Conservation (phyloP, 2,329 filamentous ascomycete species). For the Pyrenophora teres region DNA sequence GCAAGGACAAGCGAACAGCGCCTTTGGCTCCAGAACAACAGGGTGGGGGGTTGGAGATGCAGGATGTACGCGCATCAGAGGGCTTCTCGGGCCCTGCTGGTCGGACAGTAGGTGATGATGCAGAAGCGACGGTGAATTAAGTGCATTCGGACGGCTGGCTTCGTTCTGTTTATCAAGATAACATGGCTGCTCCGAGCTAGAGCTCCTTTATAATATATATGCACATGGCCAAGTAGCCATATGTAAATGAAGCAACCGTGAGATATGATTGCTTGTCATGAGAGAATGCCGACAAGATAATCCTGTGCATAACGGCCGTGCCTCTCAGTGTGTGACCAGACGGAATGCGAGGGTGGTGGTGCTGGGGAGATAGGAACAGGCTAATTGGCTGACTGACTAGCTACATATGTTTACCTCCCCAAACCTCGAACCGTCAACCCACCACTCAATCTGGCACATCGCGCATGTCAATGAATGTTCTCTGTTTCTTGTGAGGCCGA, state of each 20-base stretch:
- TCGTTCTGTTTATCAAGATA: slow-evolving; percentile 7
- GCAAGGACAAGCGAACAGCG: slow-evolving; percentile 58
- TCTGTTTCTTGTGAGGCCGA: slow-evolving; percentile 27
- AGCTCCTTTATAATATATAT: slow-evolving; percentile 1
- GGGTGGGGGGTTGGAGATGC: slow-evolving; percentile 71
- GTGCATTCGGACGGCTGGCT: background rate
- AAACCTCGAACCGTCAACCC: slow-evolving; percentile 34
- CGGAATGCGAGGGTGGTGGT: slow-evolving; percentile 40
- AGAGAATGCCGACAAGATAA: background rate
- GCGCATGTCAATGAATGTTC: slow-evolving; percentile 34
- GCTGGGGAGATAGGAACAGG: slow-evolving; percentile 38
- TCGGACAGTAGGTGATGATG: slow-evolving; percentile 23
- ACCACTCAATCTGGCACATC: slow-evolving; percentile 22
- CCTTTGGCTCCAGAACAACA: slow-evolving; percentile 58
- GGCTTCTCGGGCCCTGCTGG: slow-evolving; percentile 44
- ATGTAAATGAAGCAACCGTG: background rate
- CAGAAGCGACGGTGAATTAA: slow-evolving; percentile 18
- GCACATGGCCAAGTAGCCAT: background rate
- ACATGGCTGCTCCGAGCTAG: slow-evolving; percentile 5
- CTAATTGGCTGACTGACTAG: slow-evolving; percentile 46
- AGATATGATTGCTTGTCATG: background rate
- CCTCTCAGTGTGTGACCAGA: background rate
- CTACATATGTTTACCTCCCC: slow-evolving; percentile 44
- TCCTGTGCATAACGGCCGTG: background rate
- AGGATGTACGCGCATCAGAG: slow-evolving; percentile 48